phyloP scores from a whole-genome alignment of 345 rosid species.

The Melaleuca quinquenervia region DNA sequence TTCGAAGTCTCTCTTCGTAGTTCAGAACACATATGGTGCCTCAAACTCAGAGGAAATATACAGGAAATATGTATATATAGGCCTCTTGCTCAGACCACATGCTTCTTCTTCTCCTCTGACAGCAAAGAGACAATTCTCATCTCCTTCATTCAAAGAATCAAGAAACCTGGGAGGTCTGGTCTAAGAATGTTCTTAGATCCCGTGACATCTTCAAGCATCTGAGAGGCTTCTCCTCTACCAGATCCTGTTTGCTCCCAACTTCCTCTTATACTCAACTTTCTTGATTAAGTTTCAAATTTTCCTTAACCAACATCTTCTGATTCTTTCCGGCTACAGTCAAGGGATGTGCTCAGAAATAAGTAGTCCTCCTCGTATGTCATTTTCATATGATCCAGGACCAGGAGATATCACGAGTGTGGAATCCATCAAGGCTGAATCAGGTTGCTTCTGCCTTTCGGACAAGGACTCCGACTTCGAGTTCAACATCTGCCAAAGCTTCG shows the following conservation, averaged over 20 bases:
- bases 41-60: neutral
- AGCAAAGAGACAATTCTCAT: neutral
- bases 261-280: neutral
- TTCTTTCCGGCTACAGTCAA: neutral
- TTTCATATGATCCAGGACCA: neutral
- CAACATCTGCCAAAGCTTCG: neutral
- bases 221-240: neutral
- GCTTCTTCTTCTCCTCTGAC: neutral
- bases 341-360: slow-evolving; percentile 3
- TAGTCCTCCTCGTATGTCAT: slow-evolving; percentile 1
- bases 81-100: neutral
- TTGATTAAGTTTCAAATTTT: neutral
- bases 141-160: neutral
- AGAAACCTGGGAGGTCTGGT: neutral
- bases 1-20: neutral
- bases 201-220: neutral
- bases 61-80: neutral
- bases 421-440: neutral
- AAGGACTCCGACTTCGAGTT: slow-evolving; percentile 4
- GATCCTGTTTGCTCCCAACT: neutral
- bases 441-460: neutral
- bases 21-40: neutral
- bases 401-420: neutral
- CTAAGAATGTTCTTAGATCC: neutral
- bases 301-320: neutral